phyloP scores from a whole-genome alignment of 441 rosid species.

The Corymbia calophylla region DNA sequence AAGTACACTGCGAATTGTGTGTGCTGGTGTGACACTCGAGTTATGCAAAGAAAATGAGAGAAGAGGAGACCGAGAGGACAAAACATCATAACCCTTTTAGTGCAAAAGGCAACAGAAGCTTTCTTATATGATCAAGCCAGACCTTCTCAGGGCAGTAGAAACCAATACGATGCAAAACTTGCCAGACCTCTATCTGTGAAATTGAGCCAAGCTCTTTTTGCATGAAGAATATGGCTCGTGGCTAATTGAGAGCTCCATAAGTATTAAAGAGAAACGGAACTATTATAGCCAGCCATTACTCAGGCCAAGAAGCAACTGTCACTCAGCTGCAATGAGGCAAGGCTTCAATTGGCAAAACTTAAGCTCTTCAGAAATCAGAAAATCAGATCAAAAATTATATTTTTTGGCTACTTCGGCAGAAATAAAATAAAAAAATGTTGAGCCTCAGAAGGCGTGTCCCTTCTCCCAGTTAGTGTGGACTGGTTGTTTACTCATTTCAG shows the following conservation, averaged over 20 bases:
- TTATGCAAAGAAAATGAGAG: not conserved
- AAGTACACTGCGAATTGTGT: not conserved
- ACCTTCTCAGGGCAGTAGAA: not conserved
- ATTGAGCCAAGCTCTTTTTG: not conserved
- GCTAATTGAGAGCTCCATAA: not conserved
- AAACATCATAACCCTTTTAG: not conserved
- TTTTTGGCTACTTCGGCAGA: not conserved
- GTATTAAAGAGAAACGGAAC: not conserved
- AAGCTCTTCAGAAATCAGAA: not conserved
- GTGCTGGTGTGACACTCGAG: not conserved
- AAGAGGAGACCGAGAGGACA: not conserved
- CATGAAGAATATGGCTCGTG: not conserved
- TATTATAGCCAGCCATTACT: not conserved
- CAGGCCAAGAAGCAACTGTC: not conserved
- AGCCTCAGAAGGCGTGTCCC: too few relatives aligned
- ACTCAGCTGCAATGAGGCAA: not conserved
- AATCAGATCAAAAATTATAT: not conserved
- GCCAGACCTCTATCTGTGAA: not conserved
- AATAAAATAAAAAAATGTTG: not conserved
- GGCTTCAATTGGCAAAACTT: not conserved
- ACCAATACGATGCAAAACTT: not conserved
- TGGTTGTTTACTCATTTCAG: not conserved
- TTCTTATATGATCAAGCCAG: not conserved
- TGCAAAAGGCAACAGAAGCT: not conserved
- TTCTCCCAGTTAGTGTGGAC: not conserved